phyloP scores from a whole-genome alignment of 202 grass and related monocot species.

The Sporobolus alterniflorus region DNA sequence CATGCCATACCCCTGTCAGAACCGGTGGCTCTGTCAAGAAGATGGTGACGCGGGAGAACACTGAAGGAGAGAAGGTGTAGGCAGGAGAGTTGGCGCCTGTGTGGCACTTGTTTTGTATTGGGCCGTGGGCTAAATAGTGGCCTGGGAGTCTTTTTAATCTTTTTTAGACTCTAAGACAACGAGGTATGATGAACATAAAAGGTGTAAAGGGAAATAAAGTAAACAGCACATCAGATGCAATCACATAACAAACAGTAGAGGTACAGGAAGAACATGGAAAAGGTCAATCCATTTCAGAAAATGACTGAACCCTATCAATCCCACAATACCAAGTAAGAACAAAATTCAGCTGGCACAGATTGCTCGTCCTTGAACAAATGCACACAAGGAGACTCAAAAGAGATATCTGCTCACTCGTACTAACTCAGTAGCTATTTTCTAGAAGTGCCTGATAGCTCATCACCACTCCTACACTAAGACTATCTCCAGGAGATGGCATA shows the following conservation, averaged over 20 bases:
- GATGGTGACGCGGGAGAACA: no score
- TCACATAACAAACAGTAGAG: background rate
- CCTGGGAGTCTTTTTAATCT: no score
- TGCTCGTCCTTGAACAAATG: background rate
- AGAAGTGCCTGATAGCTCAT: background rate
- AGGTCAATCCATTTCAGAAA: background rate
- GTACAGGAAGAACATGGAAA: background rate
- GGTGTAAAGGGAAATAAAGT: background rate
- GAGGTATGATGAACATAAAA: background rate
- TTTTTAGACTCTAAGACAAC: no score
- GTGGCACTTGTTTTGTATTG: no score
- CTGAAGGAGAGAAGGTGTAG: no score
- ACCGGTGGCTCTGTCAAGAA: no score
- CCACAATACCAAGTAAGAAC: background rate
- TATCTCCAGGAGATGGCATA: no score
- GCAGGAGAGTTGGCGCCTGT: no score
- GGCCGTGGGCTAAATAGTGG: no score
- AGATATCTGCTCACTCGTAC: background rate
- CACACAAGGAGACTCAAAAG: background rate
- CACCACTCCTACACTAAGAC: background rate
- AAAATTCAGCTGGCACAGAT: background rate
- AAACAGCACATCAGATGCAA: background rate
- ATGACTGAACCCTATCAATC: background rate
- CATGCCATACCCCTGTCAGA: conserved; percentile 63
- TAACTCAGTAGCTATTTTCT: background rate